Evolutionary conservation across 345 rosid species (phyloP), one percentile per base, ranked within the genome.

Genomic region (Laguncularia racemosa): DNA sequence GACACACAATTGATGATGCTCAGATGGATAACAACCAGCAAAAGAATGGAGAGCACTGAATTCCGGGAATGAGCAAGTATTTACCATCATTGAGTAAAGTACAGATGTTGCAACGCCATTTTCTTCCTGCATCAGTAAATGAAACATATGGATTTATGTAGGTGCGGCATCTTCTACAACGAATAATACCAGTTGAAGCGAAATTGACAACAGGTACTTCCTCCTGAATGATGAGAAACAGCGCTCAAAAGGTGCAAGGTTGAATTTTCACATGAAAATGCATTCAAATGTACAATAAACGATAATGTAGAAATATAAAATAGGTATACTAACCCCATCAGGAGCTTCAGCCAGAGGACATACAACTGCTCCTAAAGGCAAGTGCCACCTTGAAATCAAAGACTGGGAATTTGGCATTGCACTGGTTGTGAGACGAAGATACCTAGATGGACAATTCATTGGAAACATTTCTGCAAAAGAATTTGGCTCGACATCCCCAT

Each of bases 91-190:
- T 95, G 44, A 83, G 93, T 65, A 90, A 72, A 48, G 89, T 58
- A 71, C 97, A 95, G 57, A 95, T 83, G 79, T 95, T 95, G 82
- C 99, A 95, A 18, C 97, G 89, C 99, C 99, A 95, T 79, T 95
- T 95, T 69, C 96, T 82, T 76, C 99, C 99, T 61, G 91, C 79
- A 78, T 95, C 99, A 0, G 93, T 73, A 77, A 95, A 95, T 6
- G 83, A 77, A 65, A 95, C 87, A 70, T 74, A 82, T 19, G 99
- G 99, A 79, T 95, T 95, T 67, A 95, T 85, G 73, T 90, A 95
- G 59, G 99, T 90, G 47, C 99, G 95, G 64, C 97, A 90, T 76
- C 96, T 84, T 76, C 96, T 84, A 77, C 99, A 95, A 59, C 99
- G 97, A 65, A 95, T 82, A 71, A 90, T 95, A 59, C 96, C 96